These are phyloP conservation scores for Didymella pomorum DNA, from an alignment of 2,329 filamentous ascomycete genomes.

Conservation along the genomic window DNA sequence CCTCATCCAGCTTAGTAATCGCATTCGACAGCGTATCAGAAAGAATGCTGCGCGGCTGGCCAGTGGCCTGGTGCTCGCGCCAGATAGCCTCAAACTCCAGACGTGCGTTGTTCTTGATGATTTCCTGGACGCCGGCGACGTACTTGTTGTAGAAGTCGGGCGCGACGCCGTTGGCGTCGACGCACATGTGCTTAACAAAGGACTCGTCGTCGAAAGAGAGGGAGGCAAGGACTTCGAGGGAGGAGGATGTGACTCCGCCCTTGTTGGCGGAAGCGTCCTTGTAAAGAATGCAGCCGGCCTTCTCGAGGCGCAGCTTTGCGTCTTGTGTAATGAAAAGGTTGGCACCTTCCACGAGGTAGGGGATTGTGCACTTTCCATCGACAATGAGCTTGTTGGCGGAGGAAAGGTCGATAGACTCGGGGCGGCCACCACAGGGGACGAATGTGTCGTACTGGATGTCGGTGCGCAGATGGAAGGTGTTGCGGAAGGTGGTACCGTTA, in stretches of 20 bases:
- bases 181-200: slow-evolving; percentile 95
- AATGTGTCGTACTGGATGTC: slow-evolving; percentile 81
- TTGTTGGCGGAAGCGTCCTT: slow-evolving; percentile 99
- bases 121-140: slow-evolving; percentile 88
- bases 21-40: slow-evolving; percentile 90
- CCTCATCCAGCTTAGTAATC: slow-evolving; percentile 96
- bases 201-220: slow-evolving; percentile 90
- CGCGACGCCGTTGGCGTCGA: slow-evolving; percentile 75
- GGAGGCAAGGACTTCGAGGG: slow-evolving; percentile 92
- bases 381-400: slow-evolving; percentile 87
- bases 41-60: slow-evolving; percentile 80
- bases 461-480: slow-evolving; percentile 91
- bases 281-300: slow-evolving; percentile 93
- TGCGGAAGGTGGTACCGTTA: slow-evolving; percentile 96
- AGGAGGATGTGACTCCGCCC: slow-evolving; percentile 96
- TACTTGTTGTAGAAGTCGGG: slow-evolving; percentile 94
- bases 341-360: slow-evolving; percentile 96
- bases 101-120: slow-evolving; percentile 87
- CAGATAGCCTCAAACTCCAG: slow-evolving; percentile 99
- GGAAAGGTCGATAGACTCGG: slow-evolving; percentile 93
- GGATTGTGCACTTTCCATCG: slow-evolving; percentile 84
- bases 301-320: slow-evolving; percentile 92
- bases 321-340: slow-evolving; percentile 99
- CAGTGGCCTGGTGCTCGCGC: slow-evolving; percentile 87
- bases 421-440: slow-evolving; percentile 94